Base-by-base conservation (phyloP, 768 basidiomycete genomes). In the Suillus ampliporus region DNA sequence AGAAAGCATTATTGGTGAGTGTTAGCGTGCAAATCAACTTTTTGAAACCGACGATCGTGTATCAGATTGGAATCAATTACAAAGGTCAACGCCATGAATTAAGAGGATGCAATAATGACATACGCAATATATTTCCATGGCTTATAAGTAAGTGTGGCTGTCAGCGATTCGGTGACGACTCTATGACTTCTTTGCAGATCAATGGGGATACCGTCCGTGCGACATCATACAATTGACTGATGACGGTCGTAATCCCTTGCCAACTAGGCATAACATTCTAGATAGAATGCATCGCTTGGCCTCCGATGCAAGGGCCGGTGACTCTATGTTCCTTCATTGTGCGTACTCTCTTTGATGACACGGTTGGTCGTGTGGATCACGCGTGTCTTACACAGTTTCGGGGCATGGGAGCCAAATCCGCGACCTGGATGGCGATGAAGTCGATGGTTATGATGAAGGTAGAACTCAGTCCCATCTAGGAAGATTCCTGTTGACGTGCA, bases 391-490 rank as follows among this genome's bases (percentile, higher is more conserved):
- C 6, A 11, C 53, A 56, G 54, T 56, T 38, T 26, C 54, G 10
- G 54, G 54, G 3, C 54, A 56, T 38, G 54, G 54, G 1, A 37
- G 54, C 23, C 54, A 56, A 26, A 1, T 56, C 23, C 37, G 17
- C 3, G 54, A 56, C 23, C 37, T 26, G 1, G 54, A 56, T 19
- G 54, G 54, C 5, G 54, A 56, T 17, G 54, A 56, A 26, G 38
- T 56, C 17, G 54, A 56, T 56, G 54, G 54, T 19, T 56, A 56
- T 28, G 54, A 56, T 19, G 54, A 56, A 40, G 38, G 54, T 56
- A 56, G 5, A 37, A 40, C 5, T 4, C 10, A 26, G 5, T 37
- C 23, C 5, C 6, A 1, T 4, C 31, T 7, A 19, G 23, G 21
- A 54, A 38, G 37, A 26, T 19, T 2, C 11, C 6, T 19, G 5